Percentiles rank a stretch among this genome's conserved stretches.
Conservation (phyloP, 2,329 filamentous ascomycete genomes). For the Xylaria polymorpha region DNA sequence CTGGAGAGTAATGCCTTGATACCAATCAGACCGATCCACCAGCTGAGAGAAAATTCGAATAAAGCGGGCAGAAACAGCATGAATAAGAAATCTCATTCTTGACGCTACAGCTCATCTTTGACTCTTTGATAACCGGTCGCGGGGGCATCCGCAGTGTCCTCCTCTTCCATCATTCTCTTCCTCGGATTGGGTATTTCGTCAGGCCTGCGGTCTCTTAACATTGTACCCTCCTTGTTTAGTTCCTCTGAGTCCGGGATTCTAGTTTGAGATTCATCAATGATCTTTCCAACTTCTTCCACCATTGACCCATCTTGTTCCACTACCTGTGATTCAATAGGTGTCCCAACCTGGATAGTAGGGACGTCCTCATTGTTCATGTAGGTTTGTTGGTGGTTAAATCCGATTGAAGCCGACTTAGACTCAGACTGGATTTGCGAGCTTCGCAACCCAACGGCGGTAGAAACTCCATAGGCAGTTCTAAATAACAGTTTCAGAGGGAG, state of each 20-base stretch:
- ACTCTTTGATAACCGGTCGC: constrained; percentile 47
- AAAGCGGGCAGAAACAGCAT: constrained; percentile 30
- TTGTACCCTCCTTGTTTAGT: constrained; percentile 46
- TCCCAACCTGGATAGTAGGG: constrained; percentile 63
- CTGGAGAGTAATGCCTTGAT: not conserved
- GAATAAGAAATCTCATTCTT: constrained; percentile 39
- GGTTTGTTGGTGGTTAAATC: constrained; percentile 38
- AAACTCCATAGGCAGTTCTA: constrained; percentile 66
- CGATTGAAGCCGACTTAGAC: constrained; percentile 41
- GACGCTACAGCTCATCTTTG: constrained; percentile 56
- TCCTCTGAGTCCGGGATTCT: constrained; percentile 31
- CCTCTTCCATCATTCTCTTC: constrained; percentile 49
- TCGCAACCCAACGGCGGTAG: constrained; percentile 62
- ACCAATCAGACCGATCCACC: not conserved
- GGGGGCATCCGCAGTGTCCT: constrained; percentile 37
- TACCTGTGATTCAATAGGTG: constrained; percentile 25
- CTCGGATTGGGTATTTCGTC: constrained; percentile 45
- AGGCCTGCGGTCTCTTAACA: constrained; percentile 49
- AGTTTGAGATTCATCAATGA: constrained; percentile 55
- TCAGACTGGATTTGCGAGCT: constrained; percentile 46
- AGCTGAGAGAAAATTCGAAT: constrained; percentile 5
- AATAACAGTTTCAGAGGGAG: constrained; percentile 78
- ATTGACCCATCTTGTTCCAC: constrained; percentile 53
- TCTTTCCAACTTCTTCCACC: constrained; percentile 65
- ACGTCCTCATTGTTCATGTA: constrained; percentile 55